These are phyloP conservation scores for Melampsora larici-populina DNA, from an alignment of 1,284 basidiomycete genomes.

Conservation along the genomic window DNA sequence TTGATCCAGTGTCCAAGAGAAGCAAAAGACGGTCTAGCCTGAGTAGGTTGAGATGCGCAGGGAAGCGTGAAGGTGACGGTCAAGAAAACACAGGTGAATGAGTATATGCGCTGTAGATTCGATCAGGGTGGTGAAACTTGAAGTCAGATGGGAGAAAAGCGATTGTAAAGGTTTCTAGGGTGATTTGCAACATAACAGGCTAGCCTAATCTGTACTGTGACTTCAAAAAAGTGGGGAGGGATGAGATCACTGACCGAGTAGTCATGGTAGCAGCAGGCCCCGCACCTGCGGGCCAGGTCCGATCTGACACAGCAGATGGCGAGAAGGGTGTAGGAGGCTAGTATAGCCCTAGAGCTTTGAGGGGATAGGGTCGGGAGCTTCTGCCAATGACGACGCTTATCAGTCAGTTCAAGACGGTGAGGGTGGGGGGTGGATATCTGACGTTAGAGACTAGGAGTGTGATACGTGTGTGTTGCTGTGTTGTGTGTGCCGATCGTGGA, in stretches of 20 bases:
- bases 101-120: not conserved
- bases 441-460: not conserved
- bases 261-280: constrained; percentile 9
- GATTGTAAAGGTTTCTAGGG: not conserved
- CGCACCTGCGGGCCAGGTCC: constrained; percentile 7
- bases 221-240: not conserved
- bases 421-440: not conserved
- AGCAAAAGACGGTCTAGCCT: constrained; percentile 86
- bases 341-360: not conserved
- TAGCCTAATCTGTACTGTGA: not conserved
- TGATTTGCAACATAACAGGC: not conserved
- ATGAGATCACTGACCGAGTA: constrained; percentile 6
- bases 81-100: constrained; percentile 1
- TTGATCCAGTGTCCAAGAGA: constrained; percentile 84
- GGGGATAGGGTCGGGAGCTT: not conserved
- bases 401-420: not conserved
- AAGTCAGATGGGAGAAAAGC: not conserved
- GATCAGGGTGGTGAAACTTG: not conserved
- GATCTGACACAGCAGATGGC: too few species aligned
- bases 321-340: not conserved
- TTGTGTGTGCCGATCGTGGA: too few species aligned
- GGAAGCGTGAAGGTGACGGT: not conserved
- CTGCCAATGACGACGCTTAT: not conserved
- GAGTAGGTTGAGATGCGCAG: constrained; percentile 8
- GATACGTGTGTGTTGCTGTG: not conserved